Base-by-base conservation (phyloP, 495 filamentous ascomycete genomes). In the Neurospora sp. region DNA sequence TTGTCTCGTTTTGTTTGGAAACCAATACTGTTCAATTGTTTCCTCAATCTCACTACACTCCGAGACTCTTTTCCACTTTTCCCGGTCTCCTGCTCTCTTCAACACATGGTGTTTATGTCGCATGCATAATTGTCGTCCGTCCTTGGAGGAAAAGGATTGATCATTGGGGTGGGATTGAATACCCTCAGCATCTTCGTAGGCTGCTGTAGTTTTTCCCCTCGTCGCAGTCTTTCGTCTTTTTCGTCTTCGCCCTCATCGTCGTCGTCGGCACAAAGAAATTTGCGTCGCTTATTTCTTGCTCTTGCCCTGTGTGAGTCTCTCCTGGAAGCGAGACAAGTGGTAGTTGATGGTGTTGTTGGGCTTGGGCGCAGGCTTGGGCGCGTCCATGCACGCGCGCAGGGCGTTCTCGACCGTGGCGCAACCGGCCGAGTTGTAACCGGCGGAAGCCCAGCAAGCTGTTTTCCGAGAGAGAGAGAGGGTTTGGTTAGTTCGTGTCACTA, bases 311-410 rank as follows among this genome's bases (percentile, higher is more conserved):
- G 88, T 87, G 40, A 99, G 90, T 79, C 90, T 91, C 8, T 92
- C 90, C 79, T 96, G 94, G 84, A 98, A 90, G 74, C 96, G 88
- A 77, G 88, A 87, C 45, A 99, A 82, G 82, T 98, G 94, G 86
- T 97, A 97, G 84, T 99, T 99, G 87, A 98, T 95, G 71, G 89
- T 92, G 85, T 91, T 97, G 85, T 88, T 91, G 81, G 89, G 87
- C 77, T 87, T 83, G n/a, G 85, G 81, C 75, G 87, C 85, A 42
- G 90, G 83, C 86, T 85, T 90, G 87, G 90, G 89, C 75, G 87
- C 86, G 83, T 99, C 96, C 96, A 98, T 98, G 86, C 96, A 99
- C n/a, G 87, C 83, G 72, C 94, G 88, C 79, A 99, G 84, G 76
- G 91, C 88, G 76, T 92, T 85, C 81, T 98, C 96, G 68, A 98